Base-by-base conservation (phyloP, 2,329 filamentous ascomycete species). In the Fusarium nurragi region DNA sequence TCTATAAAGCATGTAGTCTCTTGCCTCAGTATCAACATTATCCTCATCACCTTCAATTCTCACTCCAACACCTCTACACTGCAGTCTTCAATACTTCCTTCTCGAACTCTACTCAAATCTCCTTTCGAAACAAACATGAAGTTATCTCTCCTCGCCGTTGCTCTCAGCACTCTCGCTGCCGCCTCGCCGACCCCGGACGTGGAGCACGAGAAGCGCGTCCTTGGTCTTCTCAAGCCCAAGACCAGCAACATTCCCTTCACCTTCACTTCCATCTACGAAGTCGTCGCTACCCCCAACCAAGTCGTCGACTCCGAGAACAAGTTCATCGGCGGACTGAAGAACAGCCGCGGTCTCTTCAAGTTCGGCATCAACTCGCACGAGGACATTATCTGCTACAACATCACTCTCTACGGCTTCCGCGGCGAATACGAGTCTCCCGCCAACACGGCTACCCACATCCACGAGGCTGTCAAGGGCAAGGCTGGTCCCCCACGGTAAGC, bases 371-470 rank as follows among this genome's bases (percentile, higher is more conserved):
- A 86, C 76, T 75, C 78, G 25, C 67, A 76, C 21, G 73, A 78
- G 28, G 73, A 81, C 50, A 67, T 77, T 49, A 80, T 81, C 62
- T 81, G 78, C 76, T 80, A 79, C 73, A 81, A 85, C 75, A 85
- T 86, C 73, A 82, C 78, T 34, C 75, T 86, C 41, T 72, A 76
- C 39, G 77, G 77, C 58, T 82, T 86, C 70, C 76, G 75, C 21
- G 84, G 84, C 50, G 74, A 81, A 4, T 86, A 84, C 71, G 69
- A 78, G 65, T 85, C 83, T 9, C 76, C 78, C 0, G 84, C 84
- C 39, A 66, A 72, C 25, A 84, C 83, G 8, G 81, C 84, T 18
- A 87, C 84, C 2, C 84, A 86, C 72, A 82, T 86, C 63, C 84
- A 86, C 73, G 75, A 86, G 72, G 83, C 75, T 8, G 71, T 66